Conservation (phyloP, 1,284 basidiomycete genomes). For the Sporisorium graminicola region DNA sequence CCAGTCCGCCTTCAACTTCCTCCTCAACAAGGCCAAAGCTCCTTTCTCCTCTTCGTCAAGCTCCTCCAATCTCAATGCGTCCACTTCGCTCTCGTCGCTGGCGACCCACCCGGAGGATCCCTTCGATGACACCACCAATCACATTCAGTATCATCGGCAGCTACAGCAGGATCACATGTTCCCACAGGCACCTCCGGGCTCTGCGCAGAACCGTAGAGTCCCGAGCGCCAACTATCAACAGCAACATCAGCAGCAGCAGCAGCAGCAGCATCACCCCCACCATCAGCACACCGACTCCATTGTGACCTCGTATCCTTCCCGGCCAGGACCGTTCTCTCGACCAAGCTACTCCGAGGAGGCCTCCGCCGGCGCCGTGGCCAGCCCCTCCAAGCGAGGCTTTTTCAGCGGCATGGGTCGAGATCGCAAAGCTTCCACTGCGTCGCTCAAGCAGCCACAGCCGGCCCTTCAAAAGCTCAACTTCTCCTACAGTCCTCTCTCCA, state of each 20-base stretch:
- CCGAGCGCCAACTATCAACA: conserved; percentile 18
- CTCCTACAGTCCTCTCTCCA: conserved; percentile 45
- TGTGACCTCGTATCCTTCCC: conserved; percentile 2
- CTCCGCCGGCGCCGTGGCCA: conserved; percentile 25
- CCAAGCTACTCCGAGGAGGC: conserved; percentile 48
- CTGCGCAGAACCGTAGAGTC: conserved; percentile 16
- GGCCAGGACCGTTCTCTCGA: conserved; percentile 21
- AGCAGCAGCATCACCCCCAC: conserved; percentile 1
- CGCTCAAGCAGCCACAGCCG: conserved; percentile 19
- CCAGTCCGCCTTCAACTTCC: conserved; percentile 64
- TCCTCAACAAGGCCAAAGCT: conserved; percentile 63
- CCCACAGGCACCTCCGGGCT: conserved; percentile 28
- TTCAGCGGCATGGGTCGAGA: conserved; percentile 56
- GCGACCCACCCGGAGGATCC: conserved; percentile 37
- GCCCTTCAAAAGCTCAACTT: conserved; percentile 34
- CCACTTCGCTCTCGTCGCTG: conserved; percentile 53
- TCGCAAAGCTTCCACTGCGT: conserved; percentile 48
- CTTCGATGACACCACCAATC: conserved; percentile 45
- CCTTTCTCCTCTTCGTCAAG: conserved; percentile 56
- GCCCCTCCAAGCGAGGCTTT: conserved; percentile 59
- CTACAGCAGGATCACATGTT: conserved; percentile 39
- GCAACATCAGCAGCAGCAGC: conserved; percentile 20
- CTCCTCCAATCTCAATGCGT: conserved; percentile 42
- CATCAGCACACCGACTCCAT: conserved; percentile 24
- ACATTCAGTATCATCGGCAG: conserved; percentile 50